Conservation (phyloP, 176 grass and related monocot species). For the Triticum monococcum region DNA sequence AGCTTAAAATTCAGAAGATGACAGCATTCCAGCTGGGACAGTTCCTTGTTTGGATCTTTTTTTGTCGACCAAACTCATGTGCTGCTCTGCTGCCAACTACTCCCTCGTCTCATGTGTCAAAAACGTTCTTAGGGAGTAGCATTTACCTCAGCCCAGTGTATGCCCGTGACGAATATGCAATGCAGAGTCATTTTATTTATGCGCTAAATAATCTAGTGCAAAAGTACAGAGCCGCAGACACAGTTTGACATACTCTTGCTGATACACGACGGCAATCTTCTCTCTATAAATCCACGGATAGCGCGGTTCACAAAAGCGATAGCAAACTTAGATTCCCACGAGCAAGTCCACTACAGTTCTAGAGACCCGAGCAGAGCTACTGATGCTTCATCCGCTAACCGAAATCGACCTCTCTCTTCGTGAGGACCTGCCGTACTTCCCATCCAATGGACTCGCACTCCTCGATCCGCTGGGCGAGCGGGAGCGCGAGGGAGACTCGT, state of each 20-base stretch:
- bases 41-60: too few relatives aligned
- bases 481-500: constrained; percentile 33
- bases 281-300: neutral
- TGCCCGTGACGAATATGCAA: neutral
- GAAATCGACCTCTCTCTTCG: constrained; percentile 44
- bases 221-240: neutral
- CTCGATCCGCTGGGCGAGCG: constrained; percentile 53
- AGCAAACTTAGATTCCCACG: neutral
- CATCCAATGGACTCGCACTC: constrained; percentile 36
- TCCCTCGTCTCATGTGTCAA: too few relatives aligned
- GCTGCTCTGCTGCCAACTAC: too few relatives aligned
- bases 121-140: too few relatives aligned
- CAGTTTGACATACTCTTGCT: neutral
- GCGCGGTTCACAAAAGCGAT: neutral
- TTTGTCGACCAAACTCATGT: too few relatives aligned
- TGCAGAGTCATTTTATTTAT: neutral
- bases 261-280: neutral
- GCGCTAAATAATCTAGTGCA: neutral
- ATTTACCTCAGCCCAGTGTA: too few relatives aligned
- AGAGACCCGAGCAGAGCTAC: neutral
- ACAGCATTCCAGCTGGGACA: too few relatives aligned
- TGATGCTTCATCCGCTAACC: constrained; percentile 27
- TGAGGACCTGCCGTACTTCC: neutral
- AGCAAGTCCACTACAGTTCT: neutral
- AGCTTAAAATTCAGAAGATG: too few relatives aligned